Conservation (phyloP, 2,329 filamentous ascomycete genomes). For the Phialemoniopsis sp. region DNA sequence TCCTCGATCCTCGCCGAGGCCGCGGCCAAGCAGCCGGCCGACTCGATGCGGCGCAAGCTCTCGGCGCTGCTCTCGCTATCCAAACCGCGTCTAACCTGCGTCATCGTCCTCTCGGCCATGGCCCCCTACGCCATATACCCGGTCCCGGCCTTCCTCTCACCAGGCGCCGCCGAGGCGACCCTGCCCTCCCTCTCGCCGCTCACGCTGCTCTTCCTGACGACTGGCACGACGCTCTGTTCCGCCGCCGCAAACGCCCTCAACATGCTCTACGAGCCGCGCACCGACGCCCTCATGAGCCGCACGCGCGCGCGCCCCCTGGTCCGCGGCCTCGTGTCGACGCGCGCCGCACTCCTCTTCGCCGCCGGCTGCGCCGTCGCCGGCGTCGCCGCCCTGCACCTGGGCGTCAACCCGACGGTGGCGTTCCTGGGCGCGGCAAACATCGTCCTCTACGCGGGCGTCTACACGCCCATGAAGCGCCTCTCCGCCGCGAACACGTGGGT, state of each 20-base stretch:
- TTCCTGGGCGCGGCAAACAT: slow-evolving; percentile 82
- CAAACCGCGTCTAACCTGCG: slow-evolving; percentile 88
- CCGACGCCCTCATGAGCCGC: slow-evolving; percentile 85
- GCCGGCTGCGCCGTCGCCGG: slow-evolving; percentile 64
- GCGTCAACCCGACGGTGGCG: slow-evolving; percentile 89
- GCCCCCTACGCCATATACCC: slow-evolving; percentile 89
- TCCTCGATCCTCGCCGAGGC: slow-evolving; percentile 51
- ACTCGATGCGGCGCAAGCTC: slow-evolving; percentile 59
- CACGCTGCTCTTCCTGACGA: slow-evolving; percentile 88
- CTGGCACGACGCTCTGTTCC: slow-evolving; percentile 81
- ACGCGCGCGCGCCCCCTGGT: slow-evolving; percentile 87
- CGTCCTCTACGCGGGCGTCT: slow-evolving; percentile 79
- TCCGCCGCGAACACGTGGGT: slow-evolving; percentile 89
- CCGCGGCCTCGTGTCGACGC: slow-evolving; percentile 67
- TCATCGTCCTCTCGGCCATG: slow-evolving; percentile 86
- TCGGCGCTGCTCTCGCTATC: slow-evolving; percentile 86
- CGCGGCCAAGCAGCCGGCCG: slow-evolving; percentile 41
- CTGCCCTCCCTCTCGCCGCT: slow-evolving; percentile 80
- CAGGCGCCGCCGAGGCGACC: slow-evolving; percentile 54
- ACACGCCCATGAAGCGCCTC: slow-evolving; percentile 85
- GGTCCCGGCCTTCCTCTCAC: slow-evolving; percentile 75
- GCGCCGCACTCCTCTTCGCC: slow-evolving; percentile 75
- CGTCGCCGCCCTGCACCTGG: slow-evolving; percentile 71
- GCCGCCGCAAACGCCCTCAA: slow-evolving; percentile 90
- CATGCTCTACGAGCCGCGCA: slow-evolving; percentile 88